Evolutionary conservation across 805 yeast species (phyloP).

Genomic region (Suhomyces sp.): DNA sequence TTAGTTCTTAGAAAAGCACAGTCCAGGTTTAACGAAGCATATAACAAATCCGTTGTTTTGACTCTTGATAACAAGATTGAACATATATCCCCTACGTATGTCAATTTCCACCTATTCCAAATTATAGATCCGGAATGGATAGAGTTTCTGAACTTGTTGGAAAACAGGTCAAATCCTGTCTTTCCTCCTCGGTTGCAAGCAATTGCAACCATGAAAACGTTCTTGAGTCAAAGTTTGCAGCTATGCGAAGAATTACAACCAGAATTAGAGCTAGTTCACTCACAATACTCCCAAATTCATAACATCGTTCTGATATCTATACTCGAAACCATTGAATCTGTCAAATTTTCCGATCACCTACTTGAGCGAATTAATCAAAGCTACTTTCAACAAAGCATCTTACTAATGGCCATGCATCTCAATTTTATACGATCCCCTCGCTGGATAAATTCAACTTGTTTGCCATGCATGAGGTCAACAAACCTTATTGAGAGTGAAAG

Average conservation of each 20-base stretch:
- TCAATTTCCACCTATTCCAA: conserved; percentile 30
- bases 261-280: conserved; percentile 20
- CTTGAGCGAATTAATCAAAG: conserved; percentile 13
- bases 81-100: conserved; percentile 24
- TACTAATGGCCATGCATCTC: conserved; percentile 30
- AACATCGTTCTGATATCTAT: conserved; percentile 16
- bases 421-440: conserved; percentile 22
- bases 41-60: conserved; percentile 32
- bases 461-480: conserved; percentile 10
- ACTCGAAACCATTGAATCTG: conserved; percentile 13
- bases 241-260: conserved; percentile 12
- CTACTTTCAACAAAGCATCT: conserved; percentile 28
- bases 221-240: conserved; percentile 19
- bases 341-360: conserved; percentile 13
- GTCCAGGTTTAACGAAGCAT: conserved; percentile 33
- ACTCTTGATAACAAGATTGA: conserved; percentile 31
- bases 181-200: conserved; percentile 18
- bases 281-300: conserved; percentile 20
- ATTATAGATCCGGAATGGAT: conserved; percentile 25
- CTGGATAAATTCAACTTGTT: conserved; percentile 26
- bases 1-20: conserved; percentile 32
- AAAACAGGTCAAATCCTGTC: conserved; percentile 21
- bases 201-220: conserved; percentile 25
- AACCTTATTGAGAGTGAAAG: conserved; percentile 20
- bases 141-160: conserved; percentile 14